Conservation (phyloP, 352 stramenopile genomes). For the Pythium sukuiense region DNA sequence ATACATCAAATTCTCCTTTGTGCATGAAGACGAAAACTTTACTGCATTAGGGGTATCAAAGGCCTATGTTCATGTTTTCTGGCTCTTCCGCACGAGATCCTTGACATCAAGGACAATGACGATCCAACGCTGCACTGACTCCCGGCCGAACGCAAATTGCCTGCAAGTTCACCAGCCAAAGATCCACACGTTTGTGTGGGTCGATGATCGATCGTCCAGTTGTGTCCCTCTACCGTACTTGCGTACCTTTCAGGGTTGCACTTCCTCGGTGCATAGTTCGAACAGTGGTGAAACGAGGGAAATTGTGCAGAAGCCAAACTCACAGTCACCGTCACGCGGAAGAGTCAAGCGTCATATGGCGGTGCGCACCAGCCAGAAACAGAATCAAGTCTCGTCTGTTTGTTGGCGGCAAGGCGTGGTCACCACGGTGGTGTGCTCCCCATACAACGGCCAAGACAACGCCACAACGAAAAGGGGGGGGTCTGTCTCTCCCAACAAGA, state of each 20-base stretch:
- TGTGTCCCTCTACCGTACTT: constrained; percentile 1
- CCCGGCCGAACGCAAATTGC: neutral
- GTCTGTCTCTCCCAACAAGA: neutral
- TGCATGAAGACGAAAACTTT: no score
- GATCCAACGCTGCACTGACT: neutral
- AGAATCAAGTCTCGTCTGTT: constrained; percentile 7
- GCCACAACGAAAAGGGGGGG: neutral
- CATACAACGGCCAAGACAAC: constrained; percentile 2
- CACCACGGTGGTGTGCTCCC: neutral
- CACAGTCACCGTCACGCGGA: neutral
- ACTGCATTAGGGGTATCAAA: no score
- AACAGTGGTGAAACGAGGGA: neutral
- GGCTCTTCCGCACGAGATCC: constrained; percentile 4
- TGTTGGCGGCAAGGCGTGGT: neutral
- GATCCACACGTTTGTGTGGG: neutral
- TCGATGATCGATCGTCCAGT: neutral
- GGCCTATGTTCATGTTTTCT: neutral
- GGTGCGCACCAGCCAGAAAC: neutral
- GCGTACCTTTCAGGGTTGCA: constrained; percentile 3
- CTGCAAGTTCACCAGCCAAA: neutral
- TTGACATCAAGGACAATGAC: neutral
- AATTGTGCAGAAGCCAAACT: neutral
- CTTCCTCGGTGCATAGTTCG: neutral
- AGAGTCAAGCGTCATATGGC: neutral
- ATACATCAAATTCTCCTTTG: no score